phyloP scores from a whole-genome alignment of 371 early-diverging fungal genomes.

The Mucor irregularis region DNA sequence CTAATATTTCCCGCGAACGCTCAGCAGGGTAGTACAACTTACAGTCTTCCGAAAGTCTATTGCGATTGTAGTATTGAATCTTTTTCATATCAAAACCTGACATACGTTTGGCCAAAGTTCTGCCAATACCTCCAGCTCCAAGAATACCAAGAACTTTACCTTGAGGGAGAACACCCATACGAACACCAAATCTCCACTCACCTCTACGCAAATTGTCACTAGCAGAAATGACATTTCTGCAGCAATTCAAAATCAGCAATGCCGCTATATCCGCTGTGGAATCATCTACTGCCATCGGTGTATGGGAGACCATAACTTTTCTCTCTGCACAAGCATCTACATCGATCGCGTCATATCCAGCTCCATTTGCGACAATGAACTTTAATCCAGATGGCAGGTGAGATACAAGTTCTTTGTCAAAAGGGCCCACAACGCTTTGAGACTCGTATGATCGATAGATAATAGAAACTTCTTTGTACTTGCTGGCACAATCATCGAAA shows the following conservation, averaged over 20 bases:
- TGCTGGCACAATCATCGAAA: conserved; percentile 33
- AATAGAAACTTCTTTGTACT: conserved; percentile 34
- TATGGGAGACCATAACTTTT: conserved; percentile 40
- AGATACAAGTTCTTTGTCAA: conserved; percentile 39
- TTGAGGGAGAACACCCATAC: conserved; percentile 54
- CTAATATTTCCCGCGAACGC: too few relatives aligned
- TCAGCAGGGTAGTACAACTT: conserved; percentile 12
- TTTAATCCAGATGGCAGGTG: conserved; percentile 31
- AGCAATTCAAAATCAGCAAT: conserved; percentile 48
- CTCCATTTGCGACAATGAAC: conserved; percentile 35
- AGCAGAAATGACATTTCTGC: conserved; percentile 47
- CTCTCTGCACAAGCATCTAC: conserved; percentile 38
- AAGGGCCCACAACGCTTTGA: conserved; percentile 21
- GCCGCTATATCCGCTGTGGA: conserved; percentile 60
- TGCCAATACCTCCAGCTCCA: conserved; percentile 66
- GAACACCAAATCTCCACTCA: conserved; percentile 41
- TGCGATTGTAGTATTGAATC: conserved; percentile 57
- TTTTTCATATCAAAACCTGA: conserved; percentile 52
- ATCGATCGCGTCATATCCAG: conserved; percentile 47
- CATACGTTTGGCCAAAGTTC: conserved; percentile 60
- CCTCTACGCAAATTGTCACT: conserved; percentile 51
- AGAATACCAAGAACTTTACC: conserved; percentile 56
- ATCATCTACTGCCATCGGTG: conserved; percentile 44
- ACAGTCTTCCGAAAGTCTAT: conserved; percentile 34
- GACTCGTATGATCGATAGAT: conserved; percentile 31